Evolutionary conservation across 257 asterid species (phyloP), one percentile per base, ranked within the genome.

Genomic region (Eustoma russellianum): DNA sequence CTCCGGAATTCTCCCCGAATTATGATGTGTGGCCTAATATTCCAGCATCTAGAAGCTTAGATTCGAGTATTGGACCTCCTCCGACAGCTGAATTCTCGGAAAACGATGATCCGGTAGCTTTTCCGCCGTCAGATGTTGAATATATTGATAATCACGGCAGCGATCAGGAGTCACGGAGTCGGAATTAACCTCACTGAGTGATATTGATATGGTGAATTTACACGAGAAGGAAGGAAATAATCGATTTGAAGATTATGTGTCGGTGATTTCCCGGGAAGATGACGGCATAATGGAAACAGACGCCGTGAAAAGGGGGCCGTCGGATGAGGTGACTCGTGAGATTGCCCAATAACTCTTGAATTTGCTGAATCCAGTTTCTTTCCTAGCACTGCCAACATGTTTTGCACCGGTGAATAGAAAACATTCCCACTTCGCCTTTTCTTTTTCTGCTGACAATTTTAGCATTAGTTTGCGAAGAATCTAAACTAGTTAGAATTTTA

Each of bases 101-200:
- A 48, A 57, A 56, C 10, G 65, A 67, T 28, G 57, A 58, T 63
- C 61, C 60, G 9, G 38, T 40, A 57, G n/a, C 60, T 33, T 59
- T 18, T 17, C 43, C 66, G 0, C 64, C 66, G 34, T 41, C 60
- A 8, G 30, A 9, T 2, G 1, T 15, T 17, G 41, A 35, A 15
- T 40, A 43, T 17, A n/a, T 3, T 8, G 59, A 54, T 7, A 11
- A 18, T 5, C 60, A 17, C 11, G 59, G 35, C 43, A 16, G n/a
- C 30, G 49, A 44, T 51, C 30, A 5, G 52, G 8, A n/a, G 45
- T 11, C 46, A 41, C 35, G 2, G 46, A 46, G 34, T 30, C 46
- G 5, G 43, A 51, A 50, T 60, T 41, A 17, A 15, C 10, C 28
- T 50, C 54, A 6, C 14, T 55, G 52, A 7, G 17, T 11, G 56